These are phyloP conservation scores for Hymenoscyphus albidus DNA, from an alignment of 2,329 filamentous ascomycete genomes.

Conservation along the genomic window DNA sequence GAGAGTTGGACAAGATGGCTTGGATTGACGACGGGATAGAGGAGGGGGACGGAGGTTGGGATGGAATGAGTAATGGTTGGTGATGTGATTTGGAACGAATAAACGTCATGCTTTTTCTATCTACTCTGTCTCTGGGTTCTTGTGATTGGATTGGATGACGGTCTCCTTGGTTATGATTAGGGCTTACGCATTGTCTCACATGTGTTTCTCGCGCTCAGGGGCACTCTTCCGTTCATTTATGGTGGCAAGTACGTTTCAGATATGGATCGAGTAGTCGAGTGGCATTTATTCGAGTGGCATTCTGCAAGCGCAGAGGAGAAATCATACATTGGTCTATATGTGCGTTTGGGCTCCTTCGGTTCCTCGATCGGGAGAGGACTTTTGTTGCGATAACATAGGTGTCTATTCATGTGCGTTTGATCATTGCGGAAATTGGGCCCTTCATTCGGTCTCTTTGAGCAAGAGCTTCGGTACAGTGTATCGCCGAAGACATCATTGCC, in stretches of 20 bases:
- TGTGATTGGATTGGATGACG: neutral
- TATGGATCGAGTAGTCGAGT: neutral
- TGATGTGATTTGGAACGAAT: neutral
- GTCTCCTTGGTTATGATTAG: no score
- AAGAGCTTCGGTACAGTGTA: no score
- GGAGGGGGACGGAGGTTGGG: constrained; percentile 38
- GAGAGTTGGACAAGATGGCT: constrained; percentile 72
- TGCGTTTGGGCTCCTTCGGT: neutral
- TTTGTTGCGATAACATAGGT: neutral
- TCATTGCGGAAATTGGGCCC: neutral
- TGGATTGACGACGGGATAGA: constrained; percentile 30
- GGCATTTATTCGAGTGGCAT: neutral
- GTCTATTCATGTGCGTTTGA: neutral
- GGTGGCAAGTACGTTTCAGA: neutral
- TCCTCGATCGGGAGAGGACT: neutral
- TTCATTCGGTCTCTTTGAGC: neutral
- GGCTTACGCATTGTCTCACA: neutral
- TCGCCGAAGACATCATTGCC: neutral
- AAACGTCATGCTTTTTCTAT: neutral
- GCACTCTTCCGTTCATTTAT: neutral
- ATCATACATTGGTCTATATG: neutral
- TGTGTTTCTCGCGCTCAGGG: neutral
- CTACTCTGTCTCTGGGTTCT: neutral
- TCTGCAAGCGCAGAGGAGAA: neutral
- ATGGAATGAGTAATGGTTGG: constrained; percentile 25